phyloP scores from a whole-genome alignment of 2,329 filamentous ascomycete genomes.

The Trichoderma sp. region DNA sequence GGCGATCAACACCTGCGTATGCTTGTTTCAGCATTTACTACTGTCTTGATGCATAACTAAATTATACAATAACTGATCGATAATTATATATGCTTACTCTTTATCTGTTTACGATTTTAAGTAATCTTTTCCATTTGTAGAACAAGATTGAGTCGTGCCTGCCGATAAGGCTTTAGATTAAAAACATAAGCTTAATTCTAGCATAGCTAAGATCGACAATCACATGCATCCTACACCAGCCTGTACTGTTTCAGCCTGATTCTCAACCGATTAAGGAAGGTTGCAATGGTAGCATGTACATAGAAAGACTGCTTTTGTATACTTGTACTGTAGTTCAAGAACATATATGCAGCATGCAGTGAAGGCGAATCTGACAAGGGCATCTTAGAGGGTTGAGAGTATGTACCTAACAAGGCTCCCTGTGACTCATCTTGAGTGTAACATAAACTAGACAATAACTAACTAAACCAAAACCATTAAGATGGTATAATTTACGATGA shows the following conservation, averaged over 20 bases:
- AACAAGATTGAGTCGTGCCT: background rate
- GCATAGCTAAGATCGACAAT: no score
- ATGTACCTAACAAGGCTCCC: background rate
- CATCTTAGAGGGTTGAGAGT: background rate
- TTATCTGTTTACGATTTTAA: background rate
- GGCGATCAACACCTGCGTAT: background rate
- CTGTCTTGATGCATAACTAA: background rate
- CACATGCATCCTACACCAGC: no score
- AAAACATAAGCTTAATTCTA: no score
- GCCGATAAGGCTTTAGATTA: no score
- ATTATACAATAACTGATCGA: background rate
- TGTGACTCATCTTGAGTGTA: background rate
- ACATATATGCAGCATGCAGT: no score
- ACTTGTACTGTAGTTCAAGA: background rate
- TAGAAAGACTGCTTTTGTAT: no score
- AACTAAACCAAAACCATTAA: no score
- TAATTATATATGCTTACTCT: background rate
- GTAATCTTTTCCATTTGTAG: background rate
- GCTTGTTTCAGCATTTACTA: slow-evolving; percentile 9
- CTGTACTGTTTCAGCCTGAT: no score
- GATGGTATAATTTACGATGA: no score
- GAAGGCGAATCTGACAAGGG: background rate
- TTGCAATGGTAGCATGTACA: no score
- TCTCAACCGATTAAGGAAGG: no score
- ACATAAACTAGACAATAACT: background rate